Base-by-base conservation (phyloP, 139 green algal species). In the Micromonas pusilla region DNA sequence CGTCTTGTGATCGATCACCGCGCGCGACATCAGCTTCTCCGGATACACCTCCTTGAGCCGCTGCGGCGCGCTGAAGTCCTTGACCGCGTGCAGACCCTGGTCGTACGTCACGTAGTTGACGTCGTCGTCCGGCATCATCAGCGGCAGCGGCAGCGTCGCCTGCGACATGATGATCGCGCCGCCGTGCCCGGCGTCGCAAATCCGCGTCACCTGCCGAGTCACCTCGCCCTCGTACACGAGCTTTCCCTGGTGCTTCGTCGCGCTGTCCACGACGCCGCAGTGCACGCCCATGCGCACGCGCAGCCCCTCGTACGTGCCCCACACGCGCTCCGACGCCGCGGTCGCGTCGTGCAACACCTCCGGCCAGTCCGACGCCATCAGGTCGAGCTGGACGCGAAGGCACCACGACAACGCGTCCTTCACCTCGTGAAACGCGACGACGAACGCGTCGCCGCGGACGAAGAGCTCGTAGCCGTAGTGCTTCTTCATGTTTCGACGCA, bases 381-480 rank as follows among this genome's bases (percentile, higher is more conserved):
- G 75, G 21, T 52, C 75, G n/a, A 52, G 19, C 75, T 91, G 88
- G 20, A 83, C 77, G 30, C 79, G 73, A 19, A 89, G 57, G 73
- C 82, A 88, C 81, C 84, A 92, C 13, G 65, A 81, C 28, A 89
- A 72, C 4, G 88, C 88, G 33, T 92, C 88, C 19, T 52, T 54
- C 25, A 86, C 81, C n/a, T 86, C 65, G 54, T 91, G 87, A 81
- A 92, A 92, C 20, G 84, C 86, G 53, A 88, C 75, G 26, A 88
- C 64, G 80, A 92, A 91, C 3, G 85, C 81, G 67, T 92, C 88
- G 16, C 88, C 85, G 70, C 84, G 81, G 9, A 84, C 87, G 53
- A 78, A 77, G n/a, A 86, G 71, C 71, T 90, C 86, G 63, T 90
- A 90, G 0, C 83, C 86, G 66, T 75, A 65, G 36, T 76, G 36